Conservation (phyloP, 75 land plant genomes). For the Pinus tabuliformis region DNA sequence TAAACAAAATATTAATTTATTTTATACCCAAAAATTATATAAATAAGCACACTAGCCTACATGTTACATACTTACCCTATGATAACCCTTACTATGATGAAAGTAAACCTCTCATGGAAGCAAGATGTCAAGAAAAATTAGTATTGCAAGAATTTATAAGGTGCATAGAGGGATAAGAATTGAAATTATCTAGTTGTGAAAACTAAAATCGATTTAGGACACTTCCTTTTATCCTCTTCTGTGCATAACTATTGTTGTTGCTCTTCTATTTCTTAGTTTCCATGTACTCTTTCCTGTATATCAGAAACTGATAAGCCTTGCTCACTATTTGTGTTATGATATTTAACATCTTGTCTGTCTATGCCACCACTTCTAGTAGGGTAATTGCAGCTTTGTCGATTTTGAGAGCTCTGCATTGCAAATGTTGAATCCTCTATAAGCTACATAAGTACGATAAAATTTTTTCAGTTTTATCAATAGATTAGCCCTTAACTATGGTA, state of each 20-base stretch:
- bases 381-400: no score
- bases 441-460: not conserved
- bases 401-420: no score
- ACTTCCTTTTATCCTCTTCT: no score
- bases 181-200: not conserved
- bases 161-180: not conserved
- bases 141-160: slow-evolving; percentile 18
- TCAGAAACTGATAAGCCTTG: no score
- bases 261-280: no score
- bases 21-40: not conserved
- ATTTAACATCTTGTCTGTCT: no score
- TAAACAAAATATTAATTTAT: no score
- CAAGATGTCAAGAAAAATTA: slow-evolving; percentile 39
- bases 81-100: slow-evolving; percentile 23
- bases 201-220: not conserved
- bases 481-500: not conserved
- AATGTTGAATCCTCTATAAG: not conserved
- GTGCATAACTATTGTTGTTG: no score
- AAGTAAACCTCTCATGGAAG: slow-evolving; percentile 17
- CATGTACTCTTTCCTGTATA: no score
- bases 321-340: no score
- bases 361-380: no score
- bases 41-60: not conserved
- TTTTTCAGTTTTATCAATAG: not conserved
- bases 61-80: slow-evolving; percentile 20